Evolutionary conservation across 2,329 filamentous ascomycete species (phyloP), one percentile per base, ranked within the genome.

Genomic region (Macrophomina pseudophaseolina): DNA sequence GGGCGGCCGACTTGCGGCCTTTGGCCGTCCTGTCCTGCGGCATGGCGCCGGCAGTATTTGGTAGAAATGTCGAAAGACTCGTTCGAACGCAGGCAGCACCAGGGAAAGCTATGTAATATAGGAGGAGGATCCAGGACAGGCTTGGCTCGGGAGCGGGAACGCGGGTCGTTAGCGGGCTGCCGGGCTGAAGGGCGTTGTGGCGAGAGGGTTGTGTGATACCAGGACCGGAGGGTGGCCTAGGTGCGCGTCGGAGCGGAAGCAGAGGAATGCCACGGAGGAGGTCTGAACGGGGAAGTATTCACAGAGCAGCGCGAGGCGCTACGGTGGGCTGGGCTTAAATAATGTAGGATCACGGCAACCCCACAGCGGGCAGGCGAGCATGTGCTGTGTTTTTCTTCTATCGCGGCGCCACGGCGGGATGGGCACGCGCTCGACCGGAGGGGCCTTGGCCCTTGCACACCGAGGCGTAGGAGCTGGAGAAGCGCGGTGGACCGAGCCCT

Each of bases 341-440:
- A 60, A 46, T 23, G 56, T 28, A 48, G 40, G 40, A 35, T 60
- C 56, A 60, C 56, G 56, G 56, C 30, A 59, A 28, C 56, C 40
- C 40, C 40, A 46, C 33, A 38, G 51, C 52, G 35, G n/a, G 52
- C 52, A 56, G 53, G 35, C 53, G 56, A 60, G 56, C 56, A 60
- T 60, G 56, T 60, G 56, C 56, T 60, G 56, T 60, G 56, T 60
- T 60, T 60, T 60, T 48, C 56, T 56, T 60, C 56, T 60, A 60
- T 60, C 40, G 56, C 56, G 56, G 54, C 56, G 56, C 56, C 56
- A 60, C 56, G 56, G 56, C 56, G 56, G 56, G 56, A 60, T 59
- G 56, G 40, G 56, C 56, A 40, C 56, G 56, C 56, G 56, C 28
- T 60, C 40, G 40, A 32, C 40, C 56, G 56, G 56, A 46, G 40